Evolutionary conservation across 106 monocot genomes (phyloP).

Genomic region (Dendrobium chrysotoxum): DNA sequence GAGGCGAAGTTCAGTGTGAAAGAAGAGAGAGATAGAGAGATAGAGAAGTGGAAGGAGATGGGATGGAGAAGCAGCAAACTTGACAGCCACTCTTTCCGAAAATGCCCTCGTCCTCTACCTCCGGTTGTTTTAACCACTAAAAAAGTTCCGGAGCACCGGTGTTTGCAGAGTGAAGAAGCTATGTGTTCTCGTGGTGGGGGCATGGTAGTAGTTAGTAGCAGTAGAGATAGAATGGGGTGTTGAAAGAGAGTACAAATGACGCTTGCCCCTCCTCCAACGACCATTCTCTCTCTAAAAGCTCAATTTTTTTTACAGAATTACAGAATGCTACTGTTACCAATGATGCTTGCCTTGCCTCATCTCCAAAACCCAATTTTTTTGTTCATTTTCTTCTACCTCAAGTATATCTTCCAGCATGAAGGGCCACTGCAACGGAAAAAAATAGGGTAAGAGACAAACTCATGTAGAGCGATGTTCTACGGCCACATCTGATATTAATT

Average conservation of each 20-base stretch:
- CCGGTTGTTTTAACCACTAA: constrained; percentile 6
- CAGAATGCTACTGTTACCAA: too few species aligned
- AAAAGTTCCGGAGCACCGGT: constrained; percentile 1
- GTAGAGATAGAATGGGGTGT: not conserved
- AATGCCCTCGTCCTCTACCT: constrained; percentile 4
- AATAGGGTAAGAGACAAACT: too few species aligned
- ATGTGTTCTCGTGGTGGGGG: constrained; percentile 8
- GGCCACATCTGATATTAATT: too few species aligned
- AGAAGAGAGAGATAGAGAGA: constrained; percentile 4
- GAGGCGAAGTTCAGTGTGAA: not conserved
- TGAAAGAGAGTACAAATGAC: not conserved
- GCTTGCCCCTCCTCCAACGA: not conserved
- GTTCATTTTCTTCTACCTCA: too few species aligned
- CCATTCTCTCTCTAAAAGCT: not conserved
- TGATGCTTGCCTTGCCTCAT: too few species aligned
- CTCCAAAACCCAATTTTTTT: too few species aligned
- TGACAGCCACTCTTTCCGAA: constrained; percentile 16
- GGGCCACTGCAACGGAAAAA: too few species aligned
- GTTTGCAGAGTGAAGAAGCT: not conserved
- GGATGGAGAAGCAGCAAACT: constrained; percentile 8
- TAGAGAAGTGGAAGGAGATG: not conserved
- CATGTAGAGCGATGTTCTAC: too few species aligned
- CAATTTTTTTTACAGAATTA: not conserved
- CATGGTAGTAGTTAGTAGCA: not conserved
- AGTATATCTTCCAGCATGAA: too few species aligned